phyloP scores from a whole-genome alignment of 179 eudicot species.

The Camellia oleifera region DNA sequence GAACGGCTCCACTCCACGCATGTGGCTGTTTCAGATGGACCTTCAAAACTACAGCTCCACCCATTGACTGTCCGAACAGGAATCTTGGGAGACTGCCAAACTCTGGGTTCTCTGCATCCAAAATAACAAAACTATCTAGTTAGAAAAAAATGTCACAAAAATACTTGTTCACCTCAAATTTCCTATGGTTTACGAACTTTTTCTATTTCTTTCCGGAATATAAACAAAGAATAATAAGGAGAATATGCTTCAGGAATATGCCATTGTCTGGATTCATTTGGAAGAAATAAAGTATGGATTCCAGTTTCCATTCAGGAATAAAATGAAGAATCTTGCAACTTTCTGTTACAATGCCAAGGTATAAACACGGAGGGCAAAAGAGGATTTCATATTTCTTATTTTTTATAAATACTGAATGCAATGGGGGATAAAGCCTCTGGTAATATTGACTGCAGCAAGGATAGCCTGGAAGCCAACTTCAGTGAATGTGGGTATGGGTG shows the following conservation, averaged over 20 bases:
- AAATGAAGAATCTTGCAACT: background rate
- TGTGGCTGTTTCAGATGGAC: constrained; percentile 86
- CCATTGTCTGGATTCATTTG: background rate
- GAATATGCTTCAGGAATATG: background rate
- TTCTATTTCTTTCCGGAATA: background rate
- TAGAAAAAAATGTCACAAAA: background rate
- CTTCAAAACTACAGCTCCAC: constrained; percentile 95
- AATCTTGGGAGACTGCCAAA: constrained; percentile 56
- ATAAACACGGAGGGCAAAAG: background rate
- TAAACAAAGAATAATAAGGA: background rate
- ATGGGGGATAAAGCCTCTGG: background rate
- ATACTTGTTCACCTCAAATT: background rate
- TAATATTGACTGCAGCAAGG: background rate
- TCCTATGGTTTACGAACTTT: background rate
- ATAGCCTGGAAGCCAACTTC: background rate
- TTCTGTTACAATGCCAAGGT: constrained; percentile 8
- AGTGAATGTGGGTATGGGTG: background rate
- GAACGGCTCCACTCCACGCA: constrained; percentile 90
- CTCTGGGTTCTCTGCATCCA: constrained; percentile 65
- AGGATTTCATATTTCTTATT: too few species aligned
- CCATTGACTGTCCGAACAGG: constrained; percentile 93
- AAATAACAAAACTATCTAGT: background rate
- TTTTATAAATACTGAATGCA: too few species aligned
- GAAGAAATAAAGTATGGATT: background rate
- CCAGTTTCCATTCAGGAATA: background rate